Percentiles rank a stretch among this genome's conserved stretches.
These are phyloP conservation scores for Aschersonia sp. DNA, from an alignment of 2,329 filamentous ascomycete genomes.

Conservation along the genomic window DNA sequence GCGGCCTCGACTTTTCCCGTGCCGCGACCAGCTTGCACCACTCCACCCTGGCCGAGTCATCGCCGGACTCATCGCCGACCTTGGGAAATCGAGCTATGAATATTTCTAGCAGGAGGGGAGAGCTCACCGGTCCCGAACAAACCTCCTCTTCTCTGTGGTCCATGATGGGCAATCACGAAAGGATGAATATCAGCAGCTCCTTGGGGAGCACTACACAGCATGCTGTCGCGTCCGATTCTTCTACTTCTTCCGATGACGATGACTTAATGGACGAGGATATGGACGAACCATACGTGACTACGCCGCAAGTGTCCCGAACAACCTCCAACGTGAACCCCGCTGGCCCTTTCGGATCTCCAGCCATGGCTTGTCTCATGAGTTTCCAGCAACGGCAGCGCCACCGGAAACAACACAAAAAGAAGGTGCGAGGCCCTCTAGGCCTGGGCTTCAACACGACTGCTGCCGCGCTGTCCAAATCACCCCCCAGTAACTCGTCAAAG, in stretches of 20 bases:
- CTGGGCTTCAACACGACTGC: slow-evolving; percentile 33
- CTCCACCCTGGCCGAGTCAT: slow-evolving; percentile 81
- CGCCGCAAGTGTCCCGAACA: slow-evolving; percentile 59
- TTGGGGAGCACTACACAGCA: slow-evolving; percentile 50
- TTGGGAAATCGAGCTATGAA: slow-evolving; percentile 54
- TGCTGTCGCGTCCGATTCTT: slow-evolving; percentile 59
- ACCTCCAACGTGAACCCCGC: slow-evolving; percentile 28
- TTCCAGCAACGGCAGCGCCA: slow-evolving; percentile 67
- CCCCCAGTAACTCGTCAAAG: slow-evolving; percentile 39
- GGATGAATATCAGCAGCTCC: slow-evolving; percentile 62
- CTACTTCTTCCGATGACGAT: slow-evolving; percentile 57
- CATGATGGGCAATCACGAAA: slow-evolving; percentile 54
- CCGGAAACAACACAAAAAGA: slow-evolving; percentile 50
- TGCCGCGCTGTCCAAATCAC: slow-evolving; percentile 51
- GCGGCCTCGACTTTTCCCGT: slow-evolving; percentile 83
- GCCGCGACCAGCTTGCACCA: slow-evolving; percentile 92
- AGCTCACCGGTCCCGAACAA: slow-evolving; percentile 40
- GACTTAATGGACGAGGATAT: slow-evolving; percentile 59
- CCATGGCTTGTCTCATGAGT: slow-evolving; percentile 63
- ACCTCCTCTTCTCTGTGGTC: slow-evolving; percentile 61
- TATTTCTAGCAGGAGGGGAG: slow-evolving; percentile 39
- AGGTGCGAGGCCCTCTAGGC: slow-evolving; percentile 31
- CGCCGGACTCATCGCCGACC: slow-evolving; percentile 80
- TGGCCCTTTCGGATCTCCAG: slow-evolving; percentile 53
- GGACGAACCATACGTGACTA: slow-evolving; percentile 69